phyloP scores from a whole-genome alignment of 1,284 basidiomycete genomes.

The Sanghuangporus weigelae region DNA sequence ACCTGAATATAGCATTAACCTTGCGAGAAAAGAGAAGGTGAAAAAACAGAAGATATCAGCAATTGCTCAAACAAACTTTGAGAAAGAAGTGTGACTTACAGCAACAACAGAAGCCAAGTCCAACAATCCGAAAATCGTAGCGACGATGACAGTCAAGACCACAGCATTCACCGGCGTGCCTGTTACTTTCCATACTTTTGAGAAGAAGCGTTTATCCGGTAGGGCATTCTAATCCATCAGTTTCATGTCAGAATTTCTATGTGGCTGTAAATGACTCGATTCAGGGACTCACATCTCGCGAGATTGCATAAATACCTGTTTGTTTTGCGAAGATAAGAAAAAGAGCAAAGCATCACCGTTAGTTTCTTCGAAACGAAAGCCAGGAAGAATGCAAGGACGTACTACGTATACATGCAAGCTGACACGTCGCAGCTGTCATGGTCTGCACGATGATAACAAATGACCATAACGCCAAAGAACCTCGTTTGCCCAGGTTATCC shows the following conservation, averaged over 20 bases:
- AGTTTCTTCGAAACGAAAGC: not conserved
- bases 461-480: conserved; percentile 20
- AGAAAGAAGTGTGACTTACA: conserved; percentile 5
- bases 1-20: conserved; percentile 23
- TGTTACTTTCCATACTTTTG: conserved; percentile 20
- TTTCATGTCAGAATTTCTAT: no score
- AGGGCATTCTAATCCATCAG: conserved; percentile 18
- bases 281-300: conserved; percentile 18
- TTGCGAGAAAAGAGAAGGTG: not conserved
- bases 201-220: conserved; percentile 19
- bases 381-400: not conserved
- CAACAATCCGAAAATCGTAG: conserved; percentile 23
- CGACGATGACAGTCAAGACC: conserved; percentile 21
- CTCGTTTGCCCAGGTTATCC: conserved; percentile 21
- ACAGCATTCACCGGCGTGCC: conserved; percentile 23
- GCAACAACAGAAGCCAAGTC: conserved; percentile 22
- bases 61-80: not conserved
- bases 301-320: conserved; percentile 21
- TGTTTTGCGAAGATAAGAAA: not conserved
- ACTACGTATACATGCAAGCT: conserved; percentile 22
- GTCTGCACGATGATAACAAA: conserved; percentile 22
- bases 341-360: not conserved
- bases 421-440: conserved; percentile 20
- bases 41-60: not conserved
- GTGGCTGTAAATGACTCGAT: not conserved